phyloP scores from a whole-genome alignment of 192 early-diverging fungal species.

The Mortierella claussenii region DNA sequence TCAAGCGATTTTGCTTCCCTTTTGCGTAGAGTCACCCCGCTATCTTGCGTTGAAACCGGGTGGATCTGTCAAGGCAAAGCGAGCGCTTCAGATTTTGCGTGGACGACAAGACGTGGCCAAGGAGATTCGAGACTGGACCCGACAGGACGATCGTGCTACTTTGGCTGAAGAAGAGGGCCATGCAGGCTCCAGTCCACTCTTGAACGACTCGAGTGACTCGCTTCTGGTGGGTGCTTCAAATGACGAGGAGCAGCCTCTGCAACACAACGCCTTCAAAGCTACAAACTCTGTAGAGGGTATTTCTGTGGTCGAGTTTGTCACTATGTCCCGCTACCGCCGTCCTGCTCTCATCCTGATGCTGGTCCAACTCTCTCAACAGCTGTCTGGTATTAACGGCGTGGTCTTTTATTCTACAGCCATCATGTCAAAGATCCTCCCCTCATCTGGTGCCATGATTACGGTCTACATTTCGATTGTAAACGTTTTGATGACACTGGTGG shows the following conservation, averaged over 20 bases:
- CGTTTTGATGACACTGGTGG: constrained; percentile 75
- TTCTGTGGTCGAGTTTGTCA: constrained; percentile 55
- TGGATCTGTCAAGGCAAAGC: constrained; percentile 60
- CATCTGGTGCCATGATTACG: constrained; percentile 75
- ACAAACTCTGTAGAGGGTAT: constrained; percentile 26
- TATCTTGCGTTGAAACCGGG: constrained; percentile 67
- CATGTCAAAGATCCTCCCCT: constrained; percentile 70
- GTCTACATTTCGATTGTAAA: constrained; percentile 83
- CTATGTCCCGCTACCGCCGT: constrained; percentile 62
- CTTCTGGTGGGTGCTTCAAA: constrained; percentile 1
- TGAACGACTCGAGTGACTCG: constrained; percentile 30
- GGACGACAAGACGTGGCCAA: constrained; percentile 61
- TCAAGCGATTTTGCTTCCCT: constrained; percentile 73
- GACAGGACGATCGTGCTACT: constrained; percentile 43
- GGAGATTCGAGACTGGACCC: constrained; percentile 64
- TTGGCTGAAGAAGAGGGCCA: constrained; percentile 32
- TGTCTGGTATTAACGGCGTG: constrained; percentile 91
- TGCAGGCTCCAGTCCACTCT: constrained; percentile 15
- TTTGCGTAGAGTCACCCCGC: constrained; percentile 86
- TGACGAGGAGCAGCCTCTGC: constrained; percentile 9
- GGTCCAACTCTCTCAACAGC: constrained; percentile 85
- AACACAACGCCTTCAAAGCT: constrained; percentile 10
- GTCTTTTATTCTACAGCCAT: constrained; percentile 88
- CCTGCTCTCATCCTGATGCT: constrained; percentile 73
- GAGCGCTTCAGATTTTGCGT: constrained; percentile 65